Percentiles rank a stretch among this genome's conserved stretches.
Evolutionary conservation across 495 filamentous ascomycete genomes (phyloP).

Genomic region (Penicillium samsonianum): DNA sequence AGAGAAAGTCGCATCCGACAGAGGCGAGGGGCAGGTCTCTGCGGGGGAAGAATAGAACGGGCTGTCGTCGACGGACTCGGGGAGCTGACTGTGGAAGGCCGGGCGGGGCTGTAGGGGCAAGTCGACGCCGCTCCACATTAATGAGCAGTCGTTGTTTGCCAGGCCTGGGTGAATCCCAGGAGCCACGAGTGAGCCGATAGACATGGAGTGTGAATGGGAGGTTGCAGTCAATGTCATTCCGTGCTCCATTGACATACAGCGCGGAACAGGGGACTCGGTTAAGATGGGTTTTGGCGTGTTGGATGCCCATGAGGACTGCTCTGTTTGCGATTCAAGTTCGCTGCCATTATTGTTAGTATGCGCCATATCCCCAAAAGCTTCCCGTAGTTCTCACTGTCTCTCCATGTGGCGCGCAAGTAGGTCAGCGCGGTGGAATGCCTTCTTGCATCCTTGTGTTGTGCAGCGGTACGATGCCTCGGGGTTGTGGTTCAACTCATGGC

Average conservation of each 20-base stretch:
- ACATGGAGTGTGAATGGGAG: conserved; percentile 43
- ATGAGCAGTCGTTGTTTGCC: conserved; percentile 34
- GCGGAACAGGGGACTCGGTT: conserved; percentile 30
- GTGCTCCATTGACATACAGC: conserved; percentile 31
- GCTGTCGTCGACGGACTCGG: conserved; percentile 42
- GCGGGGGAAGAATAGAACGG: conserved; percentile 47
- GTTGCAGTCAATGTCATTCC: conserved; percentile 31
- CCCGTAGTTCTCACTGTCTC: conserved; percentile 65
- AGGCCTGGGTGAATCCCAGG: conserved; percentile 46
- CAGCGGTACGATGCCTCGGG: conserved; percentile 67
- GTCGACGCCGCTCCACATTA: conserved; percentile 44
- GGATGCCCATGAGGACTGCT: conserved; percentile 36
- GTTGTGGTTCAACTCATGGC: conserved; percentile 85
- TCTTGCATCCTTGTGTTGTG: conserved; percentile 67
- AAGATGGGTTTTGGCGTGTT: conserved; percentile 26
- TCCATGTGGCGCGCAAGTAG: conserved; percentile 77
- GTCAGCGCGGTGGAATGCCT: conserved; percentile 78
- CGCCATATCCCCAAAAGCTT: not conserved
- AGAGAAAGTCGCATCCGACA: conserved; percentile 42
- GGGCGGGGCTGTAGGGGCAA: conserved; percentile 39
- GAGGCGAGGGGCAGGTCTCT: conserved; percentile 47
- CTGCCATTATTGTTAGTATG: conserved; percentile 26
- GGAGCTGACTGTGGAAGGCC: conserved; percentile 38
- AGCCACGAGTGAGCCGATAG: conserved; percentile 47
- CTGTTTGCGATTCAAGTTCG: conserved; percentile 44